phyloP scores from a whole-genome alignment of 352 stramenopile genomes.

The Globisporangium cylindrosporum region DNA sequence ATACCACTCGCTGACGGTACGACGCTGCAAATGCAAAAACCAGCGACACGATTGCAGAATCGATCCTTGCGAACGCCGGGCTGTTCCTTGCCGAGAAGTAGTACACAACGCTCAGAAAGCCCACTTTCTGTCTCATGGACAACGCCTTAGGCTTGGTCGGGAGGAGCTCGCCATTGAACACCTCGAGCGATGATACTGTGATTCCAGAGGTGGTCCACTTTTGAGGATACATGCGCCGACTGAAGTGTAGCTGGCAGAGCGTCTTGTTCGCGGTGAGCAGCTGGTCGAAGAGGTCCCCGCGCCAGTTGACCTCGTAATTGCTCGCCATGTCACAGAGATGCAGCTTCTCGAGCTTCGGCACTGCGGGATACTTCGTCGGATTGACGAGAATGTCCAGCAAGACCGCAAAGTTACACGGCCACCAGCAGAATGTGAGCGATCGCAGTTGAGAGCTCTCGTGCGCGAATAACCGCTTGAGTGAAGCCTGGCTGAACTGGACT shows the following conservation, averaged over 20 bases:
- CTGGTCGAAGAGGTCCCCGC: neutral
- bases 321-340: neutral
- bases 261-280: neutral
- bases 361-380: neutral
- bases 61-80: neutral
- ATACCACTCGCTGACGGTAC: neutral
- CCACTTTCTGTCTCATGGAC: neutral
- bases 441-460: neutral
- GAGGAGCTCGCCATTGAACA: neutral
- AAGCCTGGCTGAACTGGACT: neutral
- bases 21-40: neutral
- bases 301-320: neutral
- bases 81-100: neutral
- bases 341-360: neutral
- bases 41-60: neutral
- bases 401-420: neutral
- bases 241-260: neutral
- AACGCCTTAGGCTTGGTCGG: neutral
- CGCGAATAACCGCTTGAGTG: neutral
- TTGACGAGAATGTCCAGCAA: neutral
- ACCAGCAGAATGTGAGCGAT: neutral
- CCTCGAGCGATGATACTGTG: neutral
- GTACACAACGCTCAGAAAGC: neutral
- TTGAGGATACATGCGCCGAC: neutral
- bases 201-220: conserved; percentile 1